A percentile compares a stretch with the other conserved stretches of the same genome.
Evolutionary conservation across 1,139 yeast genomes (phyloP).

Genomic region (Hyphopichia fennica): DNA sequence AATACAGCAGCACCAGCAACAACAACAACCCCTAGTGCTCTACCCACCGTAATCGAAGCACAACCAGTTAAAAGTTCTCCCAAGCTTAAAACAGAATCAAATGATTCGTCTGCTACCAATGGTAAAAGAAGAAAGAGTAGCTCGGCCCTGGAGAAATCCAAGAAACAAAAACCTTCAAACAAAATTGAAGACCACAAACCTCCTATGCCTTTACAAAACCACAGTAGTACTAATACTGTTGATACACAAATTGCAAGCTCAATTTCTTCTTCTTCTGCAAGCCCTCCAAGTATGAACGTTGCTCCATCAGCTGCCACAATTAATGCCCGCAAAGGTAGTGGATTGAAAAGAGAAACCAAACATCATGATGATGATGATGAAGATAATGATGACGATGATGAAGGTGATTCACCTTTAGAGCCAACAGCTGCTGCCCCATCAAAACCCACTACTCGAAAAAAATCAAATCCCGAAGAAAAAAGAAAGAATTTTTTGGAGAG

Average conservation of each 20-base stretch:
- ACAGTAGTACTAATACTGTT: not conserved
- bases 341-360: not conserved
- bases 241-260: not conserved
- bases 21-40: not conserved
- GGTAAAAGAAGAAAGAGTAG: slow-evolving; percentile 3
- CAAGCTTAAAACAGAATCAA: no score
- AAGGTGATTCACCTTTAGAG: slow-evolving; percentile 4
- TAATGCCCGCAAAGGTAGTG: not conserved
- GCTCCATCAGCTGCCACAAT: not conserved
- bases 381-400: not conserved
- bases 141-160: slow-evolving; percentile 3
- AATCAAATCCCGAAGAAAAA: slow-evolving; percentile 44
- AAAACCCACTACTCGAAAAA: not conserved
- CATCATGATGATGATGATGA: not conserved
- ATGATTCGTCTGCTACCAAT: not conserved
- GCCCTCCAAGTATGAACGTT: not conserved
- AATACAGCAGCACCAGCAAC: slow-evolving; percentile 5
- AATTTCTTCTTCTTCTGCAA: not conserved
- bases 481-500: slow-evolving; percentile 84
- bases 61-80: no score
- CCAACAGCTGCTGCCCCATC: no score
- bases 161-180: slow-evolving; percentile 5
- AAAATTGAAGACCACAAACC: slow-evolving; percentile 5
- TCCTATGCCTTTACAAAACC: not conserved
- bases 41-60: no score